Percentiles rank a stretch among this genome's conserved stretches.
Evolutionary conservation across 2,329 filamentous ascomycete genomes (phyloP).

Genomic region (Pseudogymnoascus sp.): DNA sequence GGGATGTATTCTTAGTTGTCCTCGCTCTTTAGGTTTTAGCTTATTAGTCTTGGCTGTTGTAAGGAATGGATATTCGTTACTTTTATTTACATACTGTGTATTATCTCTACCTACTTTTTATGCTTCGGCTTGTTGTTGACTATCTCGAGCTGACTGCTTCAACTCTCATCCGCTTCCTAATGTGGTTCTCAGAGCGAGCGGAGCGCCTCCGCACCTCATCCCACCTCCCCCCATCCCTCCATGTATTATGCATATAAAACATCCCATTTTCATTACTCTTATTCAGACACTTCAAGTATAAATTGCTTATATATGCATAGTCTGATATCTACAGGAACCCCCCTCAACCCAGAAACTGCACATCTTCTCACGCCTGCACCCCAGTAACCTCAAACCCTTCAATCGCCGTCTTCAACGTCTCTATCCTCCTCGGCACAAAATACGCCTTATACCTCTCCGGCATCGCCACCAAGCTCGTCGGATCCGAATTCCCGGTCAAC

Average conservation of each 20-base stretch:
- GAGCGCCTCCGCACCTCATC: no score
- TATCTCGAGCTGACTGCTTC: no score
- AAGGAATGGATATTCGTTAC: not conserved
- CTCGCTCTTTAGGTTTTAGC: not conserved
- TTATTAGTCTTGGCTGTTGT: not conserved
- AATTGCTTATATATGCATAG: not conserved
- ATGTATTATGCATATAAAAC: no score
- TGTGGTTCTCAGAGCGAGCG: no score
- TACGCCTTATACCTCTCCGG: constrained; percentile 50
- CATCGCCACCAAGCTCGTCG: constrained; percentile 55
- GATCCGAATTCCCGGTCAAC: constrained; percentile 51
- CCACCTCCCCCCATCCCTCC: no score
- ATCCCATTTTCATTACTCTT: not conserved
- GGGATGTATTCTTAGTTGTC: not conserved
- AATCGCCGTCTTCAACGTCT: constrained; percentile 37
- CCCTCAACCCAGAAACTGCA: not conserved
- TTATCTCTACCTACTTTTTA: no score
- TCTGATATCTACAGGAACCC: not conserved
- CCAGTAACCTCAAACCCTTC: constrained; percentile 19
- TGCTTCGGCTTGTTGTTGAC: no score
- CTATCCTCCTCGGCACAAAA: constrained; percentile 48
- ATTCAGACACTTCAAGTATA: not conserved
- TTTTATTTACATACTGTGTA: not conserved
- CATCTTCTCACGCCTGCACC: not conserved
- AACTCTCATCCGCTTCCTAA: no score